Evolutionary conservation across 352 stramenopile genomes (phyloP), one percentile per base, ranked within the genome.

Genomic region (Phytophthora pistaciae): DNA sequence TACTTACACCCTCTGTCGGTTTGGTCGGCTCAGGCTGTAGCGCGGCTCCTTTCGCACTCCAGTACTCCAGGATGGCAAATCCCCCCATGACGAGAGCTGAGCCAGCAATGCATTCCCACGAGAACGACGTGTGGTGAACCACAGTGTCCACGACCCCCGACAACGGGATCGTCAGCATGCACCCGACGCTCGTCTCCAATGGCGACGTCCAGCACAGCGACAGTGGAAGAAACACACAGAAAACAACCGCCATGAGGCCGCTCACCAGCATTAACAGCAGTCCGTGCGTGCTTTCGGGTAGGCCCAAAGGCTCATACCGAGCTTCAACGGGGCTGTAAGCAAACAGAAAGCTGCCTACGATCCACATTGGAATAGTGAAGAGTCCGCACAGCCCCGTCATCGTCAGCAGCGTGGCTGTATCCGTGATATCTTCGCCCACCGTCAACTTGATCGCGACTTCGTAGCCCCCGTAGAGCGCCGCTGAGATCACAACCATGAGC

Each of bases 101-200:
- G 13, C 82, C 79, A 20, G 73, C 61, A 14, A 90, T 69, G 53
- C 79, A 83, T 72, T 85, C 66, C 68, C 56, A 74, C 3, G 79
- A 83, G 59, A 90, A 87, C 13, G 69, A 68, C 0, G 82, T 80
- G 25, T 74, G 44, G 53, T 90, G 78, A 57, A 89, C 46, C 21
- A 79, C 27, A 21, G 69, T 72, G 53, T 90, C 82, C 27, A 87
- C 46, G 18, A 84, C 6, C 7, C 72, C 82, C 1, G 82, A 80
- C 56, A 90, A 68, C 7, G 82, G 82, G 42, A 90, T 90, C 50
- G 79, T 90, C 33, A 90, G 74, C 79, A 90, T 87, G 56, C 79
- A 90, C 3, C 72, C 77, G 31, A 87, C 82, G 53, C 77, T 85
- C 8, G 82, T 90, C 64, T 90, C 82, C 18, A 90, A 62, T 11